Percentiles rank a stretch among this genome's conserved stretches.
Conservation (phyloP, 2,329 filamentous ascomycete species). For the Sarocladium strictum region DNA sequence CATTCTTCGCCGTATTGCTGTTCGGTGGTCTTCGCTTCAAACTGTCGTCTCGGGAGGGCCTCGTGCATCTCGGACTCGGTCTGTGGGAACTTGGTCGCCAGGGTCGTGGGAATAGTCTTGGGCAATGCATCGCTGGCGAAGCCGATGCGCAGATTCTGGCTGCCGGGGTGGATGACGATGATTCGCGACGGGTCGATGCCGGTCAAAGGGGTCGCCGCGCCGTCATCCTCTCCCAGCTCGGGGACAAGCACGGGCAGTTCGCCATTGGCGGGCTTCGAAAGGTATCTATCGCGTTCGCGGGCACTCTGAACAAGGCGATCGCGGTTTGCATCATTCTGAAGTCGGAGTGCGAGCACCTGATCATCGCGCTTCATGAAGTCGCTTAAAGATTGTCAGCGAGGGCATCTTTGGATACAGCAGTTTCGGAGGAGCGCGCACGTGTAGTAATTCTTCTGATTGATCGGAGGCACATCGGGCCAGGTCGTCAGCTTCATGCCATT, state of each 20-base stretch:
- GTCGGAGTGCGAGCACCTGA: slow-evolving; percentile 81
- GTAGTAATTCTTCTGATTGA: slow-evolving; percentile 99
- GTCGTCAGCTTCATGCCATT: slow-evolving; percentile 95
- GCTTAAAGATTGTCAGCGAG: slow-evolving; percentile 37
- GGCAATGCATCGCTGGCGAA: slow-evolving; percentile 93
- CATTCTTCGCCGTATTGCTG: slow-evolving; percentile 84
- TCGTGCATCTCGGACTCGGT: slow-evolving; percentile 81
- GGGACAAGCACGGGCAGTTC: slow-evolving; percentile 57
- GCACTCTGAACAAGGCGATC: slow-evolving; percentile 80
- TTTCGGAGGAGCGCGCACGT: slow-evolving; percentile 53
- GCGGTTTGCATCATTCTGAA: slow-evolving; percentile 80
- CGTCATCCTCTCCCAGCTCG: slow-evolving; percentile 55
- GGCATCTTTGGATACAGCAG: background rate
- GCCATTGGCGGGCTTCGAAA: slow-evolving; percentile 60
- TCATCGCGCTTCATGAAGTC: slow-evolving; percentile 99
- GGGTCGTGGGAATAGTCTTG: slow-evolving; percentile 88
- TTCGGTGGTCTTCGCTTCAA: slow-evolving; percentile 58
- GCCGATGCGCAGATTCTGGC: slow-evolving; percentile 90
- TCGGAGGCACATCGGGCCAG: slow-evolving; percentile 88
- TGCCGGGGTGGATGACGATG: slow-evolving; percentile 91
- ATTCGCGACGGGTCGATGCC: slow-evolving; percentile 77
- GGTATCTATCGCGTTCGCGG: slow-evolving; percentile 79
- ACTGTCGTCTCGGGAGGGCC: slow-evolving; percentile 67
- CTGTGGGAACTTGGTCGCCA: slow-evolving; percentile 70
- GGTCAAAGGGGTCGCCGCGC: slow-evolving; percentile 48